phyloP scores from a whole-genome alignment of 129 eudicot genomes.

The Flaveria brownii region DNA sequence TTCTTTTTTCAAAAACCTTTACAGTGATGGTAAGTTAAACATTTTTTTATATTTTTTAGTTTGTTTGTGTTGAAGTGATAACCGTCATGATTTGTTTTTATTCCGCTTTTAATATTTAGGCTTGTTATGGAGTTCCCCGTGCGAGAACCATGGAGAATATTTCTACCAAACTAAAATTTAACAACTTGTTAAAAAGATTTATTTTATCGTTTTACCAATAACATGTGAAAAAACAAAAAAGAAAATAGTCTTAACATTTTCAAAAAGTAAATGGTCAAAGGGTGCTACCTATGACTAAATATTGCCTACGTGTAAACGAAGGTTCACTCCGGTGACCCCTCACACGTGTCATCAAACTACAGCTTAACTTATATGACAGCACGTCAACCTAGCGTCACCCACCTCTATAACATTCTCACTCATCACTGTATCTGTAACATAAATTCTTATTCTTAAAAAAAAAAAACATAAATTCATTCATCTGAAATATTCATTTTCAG shows the following conservation, averaged over 20 bases:
- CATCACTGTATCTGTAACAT: slow-evolving; percentile 1
- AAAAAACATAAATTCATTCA: not conserved
- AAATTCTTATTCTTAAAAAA: not conserved
- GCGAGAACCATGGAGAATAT: too few relatives aligned
- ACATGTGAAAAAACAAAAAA: not conserved
- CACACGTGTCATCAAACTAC: slow-evolving; percentile 32
- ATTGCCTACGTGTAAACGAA: slow-evolving; percentile 29
- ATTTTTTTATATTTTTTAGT: too few relatives aligned
- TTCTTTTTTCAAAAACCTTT: too few relatives aligned
- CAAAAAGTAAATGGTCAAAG: slow-evolving; percentile 1
- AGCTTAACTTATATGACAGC: slow-evolving; percentile 10
- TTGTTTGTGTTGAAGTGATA: too few relatives aligned
- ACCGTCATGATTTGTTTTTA: too few relatives aligned
- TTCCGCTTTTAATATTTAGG: too few relatives aligned
- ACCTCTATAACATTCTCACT: slow-evolving; percentile 28
- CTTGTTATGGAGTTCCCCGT: too few relatives aligned
- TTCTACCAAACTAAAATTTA: too few relatives aligned
- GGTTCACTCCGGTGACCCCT: slow-evolving; percentile 23
- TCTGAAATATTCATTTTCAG: slow-evolving; percentile 8
- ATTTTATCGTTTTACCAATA: not conserved
- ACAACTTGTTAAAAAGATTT: not conserved
- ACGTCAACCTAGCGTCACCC: slow-evolving; percentile 28
- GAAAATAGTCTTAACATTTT: not conserved
- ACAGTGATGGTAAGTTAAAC: too few relatives aligned
- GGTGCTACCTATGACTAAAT: not conserved